phyloP scores from a whole-genome alignment of 2,329 filamentous ascomycete species.

The Rhynchosporium agropyri region DNA sequence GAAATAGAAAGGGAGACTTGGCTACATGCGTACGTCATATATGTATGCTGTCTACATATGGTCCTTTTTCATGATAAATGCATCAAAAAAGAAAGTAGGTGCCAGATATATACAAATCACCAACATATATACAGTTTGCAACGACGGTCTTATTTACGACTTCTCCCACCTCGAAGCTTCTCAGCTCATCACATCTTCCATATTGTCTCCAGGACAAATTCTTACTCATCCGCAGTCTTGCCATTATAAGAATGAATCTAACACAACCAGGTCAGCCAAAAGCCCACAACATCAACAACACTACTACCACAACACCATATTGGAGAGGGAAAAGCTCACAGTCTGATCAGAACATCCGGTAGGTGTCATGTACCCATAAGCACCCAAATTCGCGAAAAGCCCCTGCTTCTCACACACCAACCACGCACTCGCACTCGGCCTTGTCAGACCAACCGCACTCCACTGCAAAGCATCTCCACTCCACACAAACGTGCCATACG shows the following conservation, averaged over 20 bases:
- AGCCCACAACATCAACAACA: background rate
- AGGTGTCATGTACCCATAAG: constrained; percentile 60
- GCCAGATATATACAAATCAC: too few relatives aligned
- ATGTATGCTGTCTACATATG: too few relatives aligned
- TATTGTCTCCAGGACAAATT: too few relatives aligned
- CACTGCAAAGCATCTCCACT: constrained; percentile 61
- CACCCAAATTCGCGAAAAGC: constrained; percentile 61
- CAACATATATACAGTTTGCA: too few relatives aligned
- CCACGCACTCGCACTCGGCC: constrained; percentile 61
- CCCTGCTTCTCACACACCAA: constrained; percentile 56
- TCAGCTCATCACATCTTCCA: too few relatives aligned
- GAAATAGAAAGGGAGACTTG: constrained; percentile 5
- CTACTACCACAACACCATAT: background rate
- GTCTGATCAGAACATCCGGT: constrained; percentile 61
- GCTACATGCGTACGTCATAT: too few relatives aligned
- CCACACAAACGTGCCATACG: constrained; percentile 59
- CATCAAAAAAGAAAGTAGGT: too few relatives aligned
- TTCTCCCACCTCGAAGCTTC: too few relatives aligned
- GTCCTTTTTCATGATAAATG: too few relatives aligned
- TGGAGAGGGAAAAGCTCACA: constrained; percentile 43
- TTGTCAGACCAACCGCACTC: constrained; percentile 50
- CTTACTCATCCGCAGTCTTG: constrained; percentile 26
- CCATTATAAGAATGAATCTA: constrained; percentile 49
- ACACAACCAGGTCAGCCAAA: constrained; percentile 15
- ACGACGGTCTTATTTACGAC: too few relatives aligned